Conservation (phyloP, 106 monocot genomes). For the Acorus calamus region DNA sequence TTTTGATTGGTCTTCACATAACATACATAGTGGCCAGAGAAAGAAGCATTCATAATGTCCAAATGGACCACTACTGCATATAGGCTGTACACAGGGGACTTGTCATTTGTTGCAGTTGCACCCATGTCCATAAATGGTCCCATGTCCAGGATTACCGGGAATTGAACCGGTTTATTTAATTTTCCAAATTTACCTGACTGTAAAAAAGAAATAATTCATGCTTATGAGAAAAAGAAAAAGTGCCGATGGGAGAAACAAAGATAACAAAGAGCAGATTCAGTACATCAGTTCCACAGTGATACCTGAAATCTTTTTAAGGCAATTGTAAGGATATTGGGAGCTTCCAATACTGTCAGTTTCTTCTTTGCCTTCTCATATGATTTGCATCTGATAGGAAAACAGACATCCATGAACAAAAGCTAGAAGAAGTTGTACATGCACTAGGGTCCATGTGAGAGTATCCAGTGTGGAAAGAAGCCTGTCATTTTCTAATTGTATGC, state of each 20-base stretch:
- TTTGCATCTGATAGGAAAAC: slow-evolving; percentile 37
- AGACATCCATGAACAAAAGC: too few relatives aligned
- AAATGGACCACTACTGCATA: slow-evolving; percentile 91
- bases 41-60: slow-evolving; percentile 74
- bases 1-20: slow-evolving; percentile 59
- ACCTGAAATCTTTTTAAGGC: slow-evolving; percentile 76
- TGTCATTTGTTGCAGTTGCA: slow-evolving; percentile 26
- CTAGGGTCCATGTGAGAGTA: too few relatives aligned
- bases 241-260: too few relatives aligned
- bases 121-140: slow-evolving; percentile 46
- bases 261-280: too few relatives aligned
- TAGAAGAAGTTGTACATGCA: too few relatives aligned
- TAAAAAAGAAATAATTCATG: neutral
- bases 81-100: slow-evolving; percentile 57
- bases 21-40: slow-evolving; percentile 89
- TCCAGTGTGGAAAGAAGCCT: too few relatives aligned
- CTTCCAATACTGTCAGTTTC: slow-evolving; percentile 45
- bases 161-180: slow-evolving; percentile 65
- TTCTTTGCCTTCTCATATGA: slow-evolving; percentile 63
- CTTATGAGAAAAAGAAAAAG: too few relatives aligned
- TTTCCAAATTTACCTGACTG: slow-evolving; percentile 95
- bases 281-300: neutral
- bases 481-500: too few relatives aligned
- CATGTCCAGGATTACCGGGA: slow-evolving; percentile 62
- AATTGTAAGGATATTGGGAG: slow-evolving; percentile 70